Evolutionary conservation across 352 stramenopile genomes (phyloP), one percentile per base, ranked within the genome.

Genomic region (Globisporangium takayamanum): DNA sequence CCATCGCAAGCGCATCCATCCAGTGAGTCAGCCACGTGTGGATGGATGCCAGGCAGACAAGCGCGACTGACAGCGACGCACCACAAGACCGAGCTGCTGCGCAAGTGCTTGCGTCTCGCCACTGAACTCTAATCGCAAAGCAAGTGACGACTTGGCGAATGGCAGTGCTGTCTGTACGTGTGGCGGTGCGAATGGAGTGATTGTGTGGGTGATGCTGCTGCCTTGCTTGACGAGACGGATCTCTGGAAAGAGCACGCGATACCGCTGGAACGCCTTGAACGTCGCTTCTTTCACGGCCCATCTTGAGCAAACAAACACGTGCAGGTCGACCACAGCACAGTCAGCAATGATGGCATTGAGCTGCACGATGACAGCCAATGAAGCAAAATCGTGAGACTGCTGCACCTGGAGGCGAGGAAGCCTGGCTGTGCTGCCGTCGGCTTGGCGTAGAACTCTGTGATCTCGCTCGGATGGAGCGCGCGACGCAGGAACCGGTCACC

Each of bases 201-300:
- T 0, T 42, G 47, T n/a, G 36, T 60, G 50, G 47, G 50, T 30
- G 15, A n/a, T 25, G n/a, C 16, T 25, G 20, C 44, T 16, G 16
- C 60, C 61, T 37, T 60, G 55, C 12, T 57, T 55, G 10, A 59
- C 55, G 48, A 80, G 39, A 42, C 69, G 55, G 37, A 94, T 86
- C 56, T 94, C 85, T 4, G 82, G 82, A 60, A 94, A 94, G 26
- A 78, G 70, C 50, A 94, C 73, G 30, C 85, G 82, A 53, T 87
- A 90, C 15, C 70, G 65, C 57, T 88, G 79, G 59, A 94, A 94
- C 3, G 85, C 85, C 59, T 94, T 94, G 67, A 82, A 90, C 16
- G 80, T 79, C 20, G 85, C 85, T 61, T 94, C 85, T 53, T 94
- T 94, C 22, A 85, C 70, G 7, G 85, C 85, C 85, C 85, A 94